Conservation (phyloP, 768 basidiomycete species). For the Trametes cinnabarina region DNA sequence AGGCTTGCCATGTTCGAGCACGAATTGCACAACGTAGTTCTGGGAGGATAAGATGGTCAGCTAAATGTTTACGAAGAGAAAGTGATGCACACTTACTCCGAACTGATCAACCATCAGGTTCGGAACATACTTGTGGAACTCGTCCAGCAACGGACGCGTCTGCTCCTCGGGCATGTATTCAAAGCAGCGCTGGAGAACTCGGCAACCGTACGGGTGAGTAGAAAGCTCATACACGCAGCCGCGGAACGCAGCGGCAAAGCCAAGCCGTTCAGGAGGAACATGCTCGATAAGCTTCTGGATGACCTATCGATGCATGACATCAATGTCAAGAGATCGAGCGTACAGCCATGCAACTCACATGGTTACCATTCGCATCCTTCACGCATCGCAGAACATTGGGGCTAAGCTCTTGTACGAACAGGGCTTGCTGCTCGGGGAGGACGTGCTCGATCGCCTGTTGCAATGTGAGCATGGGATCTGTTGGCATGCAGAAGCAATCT, state of each 20-base stretch:
- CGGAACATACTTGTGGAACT: conserved; percentile 69
- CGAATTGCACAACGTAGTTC: conserved; percentile 96
- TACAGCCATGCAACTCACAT: conserved; percentile 50
- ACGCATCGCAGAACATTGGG: conserved; percentile 81
- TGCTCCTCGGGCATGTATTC: conserved; percentile 74
- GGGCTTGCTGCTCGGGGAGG: conserved; percentile 71
- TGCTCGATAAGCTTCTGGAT: conserved; percentile 87
- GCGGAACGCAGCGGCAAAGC: conserved; percentile 71
- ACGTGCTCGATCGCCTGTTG: conserved; percentile 80
- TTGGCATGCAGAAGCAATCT: neutral
- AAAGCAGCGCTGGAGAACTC: conserved; percentile 90
- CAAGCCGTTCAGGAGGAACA: conserved; percentile 71
- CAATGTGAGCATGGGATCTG: neutral
- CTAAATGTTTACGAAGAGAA: neutral
- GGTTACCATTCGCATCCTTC: conserved; percentile 90
- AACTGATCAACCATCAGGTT: conserved; percentile 89
- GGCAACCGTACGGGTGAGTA: conserved; percentile 90
- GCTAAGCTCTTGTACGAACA: conserved; percentile 77
- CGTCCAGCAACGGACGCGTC: conserved; percentile 73
- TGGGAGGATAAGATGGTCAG: conserved; percentile 34
- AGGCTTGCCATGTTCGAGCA: conserved; percentile 75
- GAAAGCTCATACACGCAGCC: conserved; percentile 80
- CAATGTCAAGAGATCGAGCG: neutral
- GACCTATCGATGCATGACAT: conserved; percentile 45
- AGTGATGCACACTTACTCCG: conserved; percentile 54